Conservation (phyloP, 495 filamentous ascomycete genomes). For the Trichoderma orchidacearum region DNA sequence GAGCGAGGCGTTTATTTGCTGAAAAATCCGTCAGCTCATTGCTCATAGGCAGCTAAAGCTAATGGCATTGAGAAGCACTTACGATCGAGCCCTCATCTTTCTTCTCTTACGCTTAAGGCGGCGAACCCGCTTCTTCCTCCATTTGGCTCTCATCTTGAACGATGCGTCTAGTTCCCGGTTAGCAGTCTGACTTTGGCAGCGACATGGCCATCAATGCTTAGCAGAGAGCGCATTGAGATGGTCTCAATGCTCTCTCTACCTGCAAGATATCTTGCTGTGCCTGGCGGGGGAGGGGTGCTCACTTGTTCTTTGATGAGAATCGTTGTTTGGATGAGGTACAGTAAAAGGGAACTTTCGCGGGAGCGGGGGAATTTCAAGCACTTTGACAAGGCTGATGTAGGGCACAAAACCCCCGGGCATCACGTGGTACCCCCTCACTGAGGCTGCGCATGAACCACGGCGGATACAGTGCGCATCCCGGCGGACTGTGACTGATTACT, state of each 20-base stretch:
- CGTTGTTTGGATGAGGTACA: conserved; percentile 5
- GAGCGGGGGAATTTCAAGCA: conserved; percentile 3
- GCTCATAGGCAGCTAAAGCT: conserved; percentile 3
- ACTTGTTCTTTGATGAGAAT: conserved; percentile 6
- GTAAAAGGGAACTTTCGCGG: background rate
- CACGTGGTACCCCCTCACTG: background rate
- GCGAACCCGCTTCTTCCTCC: conserved; percentile 98
- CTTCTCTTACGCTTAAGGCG: conserved; percentile 97
- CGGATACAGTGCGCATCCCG: background rate
- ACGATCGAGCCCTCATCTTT: conserved; percentile 95
- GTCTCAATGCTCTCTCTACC: background rate
- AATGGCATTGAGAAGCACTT: conserved; percentile 21
- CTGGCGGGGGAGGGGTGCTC: background rate
- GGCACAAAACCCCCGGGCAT: background rate
- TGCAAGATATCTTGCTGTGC: background rate
- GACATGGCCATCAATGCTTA: background rate
- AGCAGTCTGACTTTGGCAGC: background rate
- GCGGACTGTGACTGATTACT: too few relatives aligned
- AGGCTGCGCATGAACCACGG: background rate
- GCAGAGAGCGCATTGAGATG: background rate
- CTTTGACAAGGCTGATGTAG: background rate
- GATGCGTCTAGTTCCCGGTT: background rate
- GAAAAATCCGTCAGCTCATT: conserved; percentile 15
- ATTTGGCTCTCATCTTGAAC: conserved; percentile 93
- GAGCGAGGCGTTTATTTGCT: conserved; percentile 60